Evolutionary conservation across 1,284 basidiomycete genomes (phyloP), one percentile per base, ranked within the genome.

Genomic region (Trichosporon inkin): DNA sequence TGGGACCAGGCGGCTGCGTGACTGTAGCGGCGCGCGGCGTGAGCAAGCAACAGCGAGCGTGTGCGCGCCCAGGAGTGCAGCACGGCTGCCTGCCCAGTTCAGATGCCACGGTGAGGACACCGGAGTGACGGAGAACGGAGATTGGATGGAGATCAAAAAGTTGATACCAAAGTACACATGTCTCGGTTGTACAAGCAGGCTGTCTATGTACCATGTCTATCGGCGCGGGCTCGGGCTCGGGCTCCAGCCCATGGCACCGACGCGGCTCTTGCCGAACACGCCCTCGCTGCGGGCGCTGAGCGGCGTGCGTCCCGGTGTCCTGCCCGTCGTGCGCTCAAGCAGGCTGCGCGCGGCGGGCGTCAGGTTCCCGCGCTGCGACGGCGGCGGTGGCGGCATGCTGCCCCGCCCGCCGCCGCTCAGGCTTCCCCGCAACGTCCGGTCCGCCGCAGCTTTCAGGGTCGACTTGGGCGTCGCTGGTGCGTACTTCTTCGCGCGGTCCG

Each of bases 261-360:
- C 44, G 16, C 36, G 39, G 14, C 59, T 58, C 19, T 55, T 58
- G 10, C 84, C 82, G 88, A 88, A 89, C 1, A 83, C 81, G 2
- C 84, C 80, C 14, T 78, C 77, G 63, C 79, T 81, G 6, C 86
- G 86, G 87, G 88, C 4, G 82, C 86, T 19, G 88, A 87, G 2
- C 85, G 84, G 59, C 88, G 80, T 68, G 84, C 82, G 20, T 81
- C 74, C 16, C 84, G 71, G 70, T 32, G 63, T 68, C 14, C 68
- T 39, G 0, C 71, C 70, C 20, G 74, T 57, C 47, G 86, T 87
- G 62, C 88, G 81, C 67, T 90, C 85, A 60, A 95, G 78, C 44
- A 95, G 71, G 58, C 85, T 80, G 68, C 81, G 83, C 22, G 86
- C 92, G 13, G 92, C 92, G 13, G 91, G 91, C 0, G 90, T 92